phyloP scores from a whole-genome alignment of 768 basidiomycete species.

The Sporobolomyces phaffii region DNA sequence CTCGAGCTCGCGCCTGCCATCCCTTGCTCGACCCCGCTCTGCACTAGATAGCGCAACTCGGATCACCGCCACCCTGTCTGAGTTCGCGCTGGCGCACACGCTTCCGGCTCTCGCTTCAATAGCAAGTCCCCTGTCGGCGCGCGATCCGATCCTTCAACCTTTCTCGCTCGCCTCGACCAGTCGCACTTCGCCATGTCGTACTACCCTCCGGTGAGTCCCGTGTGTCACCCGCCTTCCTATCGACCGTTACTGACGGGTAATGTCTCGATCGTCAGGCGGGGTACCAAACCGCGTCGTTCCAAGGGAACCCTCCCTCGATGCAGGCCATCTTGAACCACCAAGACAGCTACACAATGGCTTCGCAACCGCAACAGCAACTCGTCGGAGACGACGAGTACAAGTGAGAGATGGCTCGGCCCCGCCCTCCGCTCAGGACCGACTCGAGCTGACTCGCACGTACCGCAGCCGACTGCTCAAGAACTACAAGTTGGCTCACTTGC shows the following conservation, averaged over 20 bases:
- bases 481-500: constrained; percentile 36
- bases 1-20: too few relatives aligned
- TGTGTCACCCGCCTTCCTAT: neutral
- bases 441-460: neutral
- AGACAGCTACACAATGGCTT: constrained; percentile 7
- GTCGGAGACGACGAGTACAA: constrained; percentile 39
- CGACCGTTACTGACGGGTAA: too few relatives aligned
- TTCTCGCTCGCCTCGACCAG: too few relatives aligned
- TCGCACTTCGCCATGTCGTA: too few relatives aligned
- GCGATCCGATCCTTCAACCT: too few relatives aligned
- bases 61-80: too few relatives aligned
- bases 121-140: too few relatives aligned
- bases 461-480: constrained; percentile 36
- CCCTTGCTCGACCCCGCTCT: too few relatives aligned
- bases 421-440: neutral
- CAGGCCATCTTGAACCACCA: constrained; percentile 15
- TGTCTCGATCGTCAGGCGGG: neutral
- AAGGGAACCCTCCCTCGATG: neutral
- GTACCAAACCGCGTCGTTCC: neutral
- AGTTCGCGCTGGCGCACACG: too few relatives aligned
- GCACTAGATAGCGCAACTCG: too few relatives aligned
- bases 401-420: too few relatives aligned
- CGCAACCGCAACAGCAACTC: constrained; percentile 11
- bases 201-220: constrained; percentile 11
- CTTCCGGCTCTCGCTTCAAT: too few relatives aligned